Evolutionary conservation across 202 grass and related monocot species (phyloP), one percentile per base, ranked within the genome.

Genomic region (Musa balbisiana): DNA sequence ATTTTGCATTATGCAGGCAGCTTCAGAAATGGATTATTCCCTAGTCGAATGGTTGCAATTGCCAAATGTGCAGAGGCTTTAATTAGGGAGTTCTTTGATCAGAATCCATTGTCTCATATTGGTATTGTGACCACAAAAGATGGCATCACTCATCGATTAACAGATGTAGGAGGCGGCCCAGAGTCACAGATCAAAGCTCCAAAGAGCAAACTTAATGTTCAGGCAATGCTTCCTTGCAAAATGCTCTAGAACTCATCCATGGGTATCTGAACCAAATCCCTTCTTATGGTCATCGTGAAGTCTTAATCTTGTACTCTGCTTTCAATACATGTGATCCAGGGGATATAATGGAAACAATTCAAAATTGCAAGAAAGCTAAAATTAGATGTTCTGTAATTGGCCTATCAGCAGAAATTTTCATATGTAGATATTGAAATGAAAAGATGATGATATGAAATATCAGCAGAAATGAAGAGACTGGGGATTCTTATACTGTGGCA

Each of bases 31-130:
- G 64, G 95, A 99, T 80, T 99, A 95, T 82, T 86, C 84, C 62
- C 96, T 68, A 99, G 87, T 85, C 79, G 96, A 75, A 99, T 99
- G 96, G 91, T 80, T 25, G 82, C 87, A 50, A 89, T 88, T 72
- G 91, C 96, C 73, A 99, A 88, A 72, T 84, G 84, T 50, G 80
- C 89, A 11, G 89, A 95, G 78, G 80, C 69, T 17, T 99, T 99
- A 65, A 92, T 92, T 71, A 91, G 91, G 83, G 91, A 99, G 79
- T 95, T 92, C 82, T 99, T 95, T 29, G 91, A 99, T 82, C 96
- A 99, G 82, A 99, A 99, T 80, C 96, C 91, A 1, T 82, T 99
- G 77, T 95, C 89, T 58, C 96, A 99, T 87, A 82, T 99, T 62
- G 96, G 96, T 22, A 49, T 95, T 63, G 79, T 95, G 23, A 90